Base-by-base conservation (phyloP, 208 protist species). In the Trypanosoma conorhini region DNA sequence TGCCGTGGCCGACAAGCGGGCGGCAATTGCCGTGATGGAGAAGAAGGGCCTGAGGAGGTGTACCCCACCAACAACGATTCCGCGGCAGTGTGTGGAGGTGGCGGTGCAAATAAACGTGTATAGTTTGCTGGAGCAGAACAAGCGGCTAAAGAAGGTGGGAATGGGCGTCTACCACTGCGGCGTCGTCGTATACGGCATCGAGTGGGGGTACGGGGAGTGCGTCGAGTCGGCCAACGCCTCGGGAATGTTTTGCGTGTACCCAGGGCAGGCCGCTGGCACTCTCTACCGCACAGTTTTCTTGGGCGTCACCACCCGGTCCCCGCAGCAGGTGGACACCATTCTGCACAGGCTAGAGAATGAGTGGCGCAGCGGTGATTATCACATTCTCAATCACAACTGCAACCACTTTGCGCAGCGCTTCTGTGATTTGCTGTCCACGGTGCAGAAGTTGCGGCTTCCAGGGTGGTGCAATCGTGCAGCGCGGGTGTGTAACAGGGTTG, bases 311-410 rank as follows among this genome's bases (percentile, higher is more conserved):
- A 92, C 83, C 28, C 77, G 71, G 48, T 91, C 89, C 7, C 86
- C 89, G 13, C 80, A 85, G 77, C 89, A 97, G 78, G 86, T 95
- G 0, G 88, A 94, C 75, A 94, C 92, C 3, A 86, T 96, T 26
- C 81, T 95, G 31, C 87, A 92, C 70, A 82, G 88, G 31, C 62
- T 96, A 4, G 89, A 95, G 63, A 94, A 91, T 58, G 92, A 96
- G 74, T 96, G 92, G 89, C 72, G 79, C 48, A 94, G 88, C 71
- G 33, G 66, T 52, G 88, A 95, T 22, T 97, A 97, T 69, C 89
- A 96, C 77, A 88, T 97, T 60, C 79, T 97, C 24, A 80, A 89
- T 71, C 83, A 86, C 81, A 97, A 97, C 81, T 97, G 93, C 82
- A 97, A 97, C 57, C 91, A 97, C 77, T 97, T 96, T 74, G 82